Evolutionary conservation across 1,139 yeast genomes (phyloP).

Genomic region (Citeromyces hawaiiensis): DNA sequence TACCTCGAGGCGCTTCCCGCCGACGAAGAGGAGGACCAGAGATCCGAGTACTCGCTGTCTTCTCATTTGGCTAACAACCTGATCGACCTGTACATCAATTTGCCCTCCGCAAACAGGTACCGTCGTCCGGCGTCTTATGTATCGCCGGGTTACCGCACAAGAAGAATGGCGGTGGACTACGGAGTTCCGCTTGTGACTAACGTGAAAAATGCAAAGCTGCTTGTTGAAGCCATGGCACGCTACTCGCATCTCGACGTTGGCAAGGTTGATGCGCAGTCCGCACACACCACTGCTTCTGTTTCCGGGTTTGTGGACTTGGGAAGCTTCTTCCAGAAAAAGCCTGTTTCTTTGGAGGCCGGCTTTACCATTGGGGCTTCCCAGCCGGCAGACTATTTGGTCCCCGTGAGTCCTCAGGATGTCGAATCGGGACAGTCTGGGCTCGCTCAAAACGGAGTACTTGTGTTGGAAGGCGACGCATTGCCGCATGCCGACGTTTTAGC

Average conservation of each 20-base stretch:
- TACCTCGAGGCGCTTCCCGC: slow-evolving; percentile 76
- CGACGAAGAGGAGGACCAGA: slow-evolving; percentile 57
- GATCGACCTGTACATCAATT: slow-evolving; percentile 90
- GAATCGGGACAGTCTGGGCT: slow-evolving; percentile 50
- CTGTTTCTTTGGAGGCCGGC: slow-evolving; percentile 68
- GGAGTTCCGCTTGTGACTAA: slow-evolving; percentile 96
- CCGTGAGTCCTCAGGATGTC: slow-evolving; percentile 56
- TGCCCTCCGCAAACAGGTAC: slow-evolving; percentile 94
- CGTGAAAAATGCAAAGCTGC: slow-evolving; percentile 91
- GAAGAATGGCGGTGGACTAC: slow-evolving; percentile 99
- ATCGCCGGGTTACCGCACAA: slow-evolving; percentile 94
- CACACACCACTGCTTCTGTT: slow-evolving; percentile 67
- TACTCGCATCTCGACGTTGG: slow-evolving; percentile 53
- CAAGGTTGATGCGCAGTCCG: slow-evolving; percentile 79
- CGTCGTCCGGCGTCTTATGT: slow-evolving; percentile 98
- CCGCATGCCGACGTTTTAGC: slow-evolving; percentile 61
- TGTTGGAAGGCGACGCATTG: slow-evolving; percentile 24
- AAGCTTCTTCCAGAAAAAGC: slow-evolving; percentile 40
- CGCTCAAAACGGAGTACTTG: slow-evolving; percentile 53
- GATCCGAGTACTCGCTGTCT: slow-evolving; percentile 87
- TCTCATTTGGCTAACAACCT: slow-evolving; percentile 94
- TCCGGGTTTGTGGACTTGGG: slow-evolving; percentile 85
- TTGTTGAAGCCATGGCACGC: slow-evolving; percentile 86
- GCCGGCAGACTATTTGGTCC: slow-evolving; percentile 56
- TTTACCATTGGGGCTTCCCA: slow-evolving; percentile 76